phyloP scores from a whole-genome alignment of 371 early-diverging fungal species.

The Lichtheimia ramosa region DNA sequence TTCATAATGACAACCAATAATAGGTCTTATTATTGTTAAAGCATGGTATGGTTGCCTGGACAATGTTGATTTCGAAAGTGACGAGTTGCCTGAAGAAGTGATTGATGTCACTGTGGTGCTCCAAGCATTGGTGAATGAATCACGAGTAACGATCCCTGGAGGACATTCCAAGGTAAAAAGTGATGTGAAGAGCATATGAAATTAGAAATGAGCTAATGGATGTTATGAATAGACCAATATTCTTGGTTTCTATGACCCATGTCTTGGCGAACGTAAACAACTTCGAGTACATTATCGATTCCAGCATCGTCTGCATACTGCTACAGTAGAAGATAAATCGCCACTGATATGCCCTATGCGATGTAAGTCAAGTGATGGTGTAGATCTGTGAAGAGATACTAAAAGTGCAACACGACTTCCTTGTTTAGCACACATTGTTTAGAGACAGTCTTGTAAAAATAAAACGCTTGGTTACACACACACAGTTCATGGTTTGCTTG shows the following conservation, averaged over 20 bases:
- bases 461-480: constrained; percentile 2
- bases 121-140: constrained; percentile 80
- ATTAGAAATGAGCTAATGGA: not conserved
- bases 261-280: constrained; percentile 83
- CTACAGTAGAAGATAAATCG: constrained; percentile 75
- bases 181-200: not conserved
- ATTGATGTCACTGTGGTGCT: constrained; percentile 88
- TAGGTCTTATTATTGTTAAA: constrained; percentile 81
- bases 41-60: constrained; percentile 83
- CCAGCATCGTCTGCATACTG: constrained; percentile 80
- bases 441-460: constrained; percentile 3
- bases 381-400: constrained; percentile 8
- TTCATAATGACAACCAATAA: not conserved
- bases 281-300: constrained; percentile 85
- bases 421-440: constrained; percentile 27
- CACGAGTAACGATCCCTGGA: constrained; percentile 85
- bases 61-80: constrained; percentile 23
- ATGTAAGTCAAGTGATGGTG: constrained; percentile 49
- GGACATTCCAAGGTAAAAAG: constrained; percentile 85
- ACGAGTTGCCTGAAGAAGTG: constrained; percentile 32
- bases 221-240: constrained; percentile 63
- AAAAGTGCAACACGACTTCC: constrained; percentile 14
- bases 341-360: constrained; percentile 85
- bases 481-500: not conserved
- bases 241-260: constrained; percentile 96